Conservation (phyloP, 2,329 filamentous ascomycete genomes). For the Penicillium italicum region DNA sequence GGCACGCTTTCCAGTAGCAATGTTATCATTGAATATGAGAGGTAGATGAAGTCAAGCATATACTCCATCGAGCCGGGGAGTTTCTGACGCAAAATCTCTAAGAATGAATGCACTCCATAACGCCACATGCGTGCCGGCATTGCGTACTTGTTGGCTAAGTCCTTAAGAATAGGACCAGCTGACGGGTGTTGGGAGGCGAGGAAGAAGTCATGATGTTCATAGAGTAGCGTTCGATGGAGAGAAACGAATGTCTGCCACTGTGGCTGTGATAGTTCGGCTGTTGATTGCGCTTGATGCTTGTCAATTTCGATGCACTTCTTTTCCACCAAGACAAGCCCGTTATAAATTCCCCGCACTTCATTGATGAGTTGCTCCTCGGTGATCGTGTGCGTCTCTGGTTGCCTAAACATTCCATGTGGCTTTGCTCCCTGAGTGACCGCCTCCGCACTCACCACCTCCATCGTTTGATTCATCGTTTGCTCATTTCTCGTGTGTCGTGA, state of each 20-base stretch:
- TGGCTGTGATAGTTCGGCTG: constrained; percentile 50
- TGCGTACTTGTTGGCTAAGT: constrained; percentile 73
- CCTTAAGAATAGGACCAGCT: constrained; percentile 63
- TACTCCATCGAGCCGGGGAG: constrained; percentile 76
- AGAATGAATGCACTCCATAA: constrained; percentile 81
- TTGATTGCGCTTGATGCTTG: constrained; percentile 47
- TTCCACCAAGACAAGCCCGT: constrained; percentile 80
- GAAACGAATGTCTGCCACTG: constrained; percentile 84
- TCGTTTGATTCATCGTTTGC: background rate
- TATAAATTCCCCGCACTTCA: constrained; percentile 65
- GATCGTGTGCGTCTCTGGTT: constrained; percentile 66
- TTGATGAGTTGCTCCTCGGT: constrained; percentile 73
- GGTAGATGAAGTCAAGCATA: constrained; percentile 86
- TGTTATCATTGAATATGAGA: constrained; percentile 87
- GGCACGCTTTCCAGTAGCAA: constrained; percentile 81
- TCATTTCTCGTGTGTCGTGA: background rate
- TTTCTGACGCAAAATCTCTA: constrained; percentile 70
- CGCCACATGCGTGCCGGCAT: constrained; percentile 96
- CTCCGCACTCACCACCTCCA: background rate
- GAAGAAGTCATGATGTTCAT: constrained; percentile 85
- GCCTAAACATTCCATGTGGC: constrained; percentile 43
- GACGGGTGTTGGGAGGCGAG: constrained; percentile 82
- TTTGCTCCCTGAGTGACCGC: background rate
- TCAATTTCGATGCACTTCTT: constrained; percentile 83
- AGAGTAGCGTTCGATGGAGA: constrained; percentile 72